phyloP scores from a whole-genome alignment of 1,284 basidiomycete genomes.

The Boletellus deceptivus region DNA sequence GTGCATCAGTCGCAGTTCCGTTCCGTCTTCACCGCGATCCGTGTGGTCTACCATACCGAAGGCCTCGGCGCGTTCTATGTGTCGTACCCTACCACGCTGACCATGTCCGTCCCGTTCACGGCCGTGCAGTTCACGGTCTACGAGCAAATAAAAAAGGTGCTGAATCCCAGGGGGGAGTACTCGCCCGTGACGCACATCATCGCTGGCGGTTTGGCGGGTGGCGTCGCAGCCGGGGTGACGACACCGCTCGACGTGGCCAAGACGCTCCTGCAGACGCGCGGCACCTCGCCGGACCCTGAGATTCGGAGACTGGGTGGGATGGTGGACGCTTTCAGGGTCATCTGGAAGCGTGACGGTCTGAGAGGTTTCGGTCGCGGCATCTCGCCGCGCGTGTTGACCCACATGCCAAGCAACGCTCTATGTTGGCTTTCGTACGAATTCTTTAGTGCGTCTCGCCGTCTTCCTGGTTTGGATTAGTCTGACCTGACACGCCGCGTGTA shows the following conservation, averaged over 20 bases:
- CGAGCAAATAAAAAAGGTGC: conserved; percentile 85
- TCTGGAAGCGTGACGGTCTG: conserved; percentile 82
- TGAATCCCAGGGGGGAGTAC: conserved; percentile 88
- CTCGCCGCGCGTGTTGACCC: conserved; percentile 89
- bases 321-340: conserved; percentile 86
- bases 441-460: conserved; percentile 71
- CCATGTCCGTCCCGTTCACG: conserved; percentile 97
- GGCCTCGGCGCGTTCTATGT: conserved; percentile 95
- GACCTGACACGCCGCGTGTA: conserved; percentile 34
- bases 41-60: conserved; percentile 81
- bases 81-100: conserved; percentile 97
- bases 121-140: conserved; percentile 98
- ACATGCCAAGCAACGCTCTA: conserved; percentile 96
- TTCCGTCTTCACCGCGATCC: conserved; percentile 81
- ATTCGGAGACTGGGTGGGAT: conserved; percentile 87
- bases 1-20: conserved; percentile 89
- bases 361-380: conserved; percentile 88
- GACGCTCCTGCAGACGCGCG: conserved; percentile 93
- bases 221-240: conserved; percentile 92
- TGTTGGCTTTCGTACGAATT: conserved; percentile 98
- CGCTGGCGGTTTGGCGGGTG: conserved; percentile 91
- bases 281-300: conserved; percentile 76
- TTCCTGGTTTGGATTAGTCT: neutral
- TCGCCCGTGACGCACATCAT: conserved; percentile 90
- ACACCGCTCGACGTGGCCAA: conserved; percentile 99